Conservation (phyloP, 352 stramenopile genomes). For the Pythium rishiriense region DNA sequence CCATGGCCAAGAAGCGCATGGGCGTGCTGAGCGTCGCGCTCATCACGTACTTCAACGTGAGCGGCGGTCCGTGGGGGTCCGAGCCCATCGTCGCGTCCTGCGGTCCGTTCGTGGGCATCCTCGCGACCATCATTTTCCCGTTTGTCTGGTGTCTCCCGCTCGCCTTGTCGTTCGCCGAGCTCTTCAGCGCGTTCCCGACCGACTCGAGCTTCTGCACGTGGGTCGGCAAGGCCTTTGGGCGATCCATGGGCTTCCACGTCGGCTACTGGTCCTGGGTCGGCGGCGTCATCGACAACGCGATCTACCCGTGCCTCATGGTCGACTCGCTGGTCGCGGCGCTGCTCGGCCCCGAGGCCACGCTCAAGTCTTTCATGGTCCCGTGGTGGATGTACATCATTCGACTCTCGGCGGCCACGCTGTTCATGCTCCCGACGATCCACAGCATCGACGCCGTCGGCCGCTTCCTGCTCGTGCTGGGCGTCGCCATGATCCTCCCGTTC, state of each 20-base stretch:
- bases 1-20: slow-evolving; percentile 37
- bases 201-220: slow-evolving; percentile 78
- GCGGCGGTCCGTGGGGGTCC: slow-evolving; percentile 92
- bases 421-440: slow-evolving; percentile 71
- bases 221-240: slow-evolving; percentile 72
- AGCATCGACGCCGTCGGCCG: slow-evolving; percentile 89
- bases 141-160: slow-evolving; percentile 71
- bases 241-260: slow-evolving; percentile 79
- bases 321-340: slow-evolving; percentile 59
- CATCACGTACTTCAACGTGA: slow-evolving; percentile 92
- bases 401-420: slow-evolving; percentile 41
- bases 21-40: slow-evolving; percentile 67
- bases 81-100: slow-evolving; percentile 91
- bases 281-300: slow-evolving; percentile 80
- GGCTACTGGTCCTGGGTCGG: slow-evolving; percentile 84
- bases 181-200: slow-evolving; percentile 69
- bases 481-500: slow-evolving; percentile 92
- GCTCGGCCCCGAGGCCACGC: slow-evolving; percentile 23
- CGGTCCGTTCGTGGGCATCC: slow-evolving; percentile 73
- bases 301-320: slow-evolving; percentile 80
- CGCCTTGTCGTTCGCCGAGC: slow-evolving; percentile 67
- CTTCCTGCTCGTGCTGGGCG: slow-evolving; percentile 78
- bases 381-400: slow-evolving; percentile 57
- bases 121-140: slow-evolving; percentile 62
- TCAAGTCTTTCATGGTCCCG: slow-evolving; percentile 42